Conservation (phyloP, 495 filamentous ascomycete species). For the Penicillium lagena region DNA sequence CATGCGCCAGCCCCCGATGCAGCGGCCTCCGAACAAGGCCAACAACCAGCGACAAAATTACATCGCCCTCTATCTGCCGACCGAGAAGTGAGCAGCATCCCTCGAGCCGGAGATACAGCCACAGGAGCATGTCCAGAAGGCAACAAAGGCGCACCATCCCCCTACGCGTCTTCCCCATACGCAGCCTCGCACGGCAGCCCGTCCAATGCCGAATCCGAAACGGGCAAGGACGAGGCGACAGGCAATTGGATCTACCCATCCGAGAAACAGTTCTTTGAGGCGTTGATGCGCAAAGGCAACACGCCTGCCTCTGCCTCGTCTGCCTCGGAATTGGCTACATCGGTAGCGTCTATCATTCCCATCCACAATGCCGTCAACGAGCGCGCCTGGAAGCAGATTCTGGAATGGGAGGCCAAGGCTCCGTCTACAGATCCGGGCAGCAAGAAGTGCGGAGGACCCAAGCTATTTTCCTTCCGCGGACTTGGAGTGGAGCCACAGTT, state of each 20-base stretch:
- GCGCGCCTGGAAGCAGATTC: slow-evolving; percentile 77
- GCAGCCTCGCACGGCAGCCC: slow-evolving; percentile 43
- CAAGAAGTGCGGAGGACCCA: slow-evolving; percentile 70
- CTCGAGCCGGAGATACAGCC: slow-evolving; percentile 49
- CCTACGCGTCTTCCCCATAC: slow-evolving; percentile 19
- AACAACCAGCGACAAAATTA: slow-evolving; percentile 26
- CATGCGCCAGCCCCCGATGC: slow-evolving; percentile 21
- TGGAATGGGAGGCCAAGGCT: slow-evolving; percentile 70
- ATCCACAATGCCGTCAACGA: slow-evolving; percentile 98
- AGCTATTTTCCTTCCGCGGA: slow-evolving; percentile 77
- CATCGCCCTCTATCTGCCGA: slow-evolving; percentile 44
- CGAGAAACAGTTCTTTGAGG: slow-evolving; percentile 92
- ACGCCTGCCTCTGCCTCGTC: slow-evolving; percentile 32
- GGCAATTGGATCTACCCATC: slow-evolving; percentile 98
- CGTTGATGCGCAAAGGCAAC: slow-evolving; percentile 77
- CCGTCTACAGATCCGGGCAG: slow-evolving; percentile 43
- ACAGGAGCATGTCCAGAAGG: slow-evolving; percentile 22
- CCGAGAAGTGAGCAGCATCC: slow-evolving; percentile 79
- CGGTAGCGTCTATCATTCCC: slow-evolving; percentile 86
- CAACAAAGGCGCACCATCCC: slow-evolving; percentile 19
- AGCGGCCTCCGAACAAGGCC: slow-evolving; percentile 19
- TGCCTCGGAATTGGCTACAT: slow-evolving; percentile 44
- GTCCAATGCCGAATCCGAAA: slow-evolving; percentile 67
- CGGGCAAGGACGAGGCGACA: slow-evolving; percentile 51
- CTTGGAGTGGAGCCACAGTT: slow-evolving; percentile 51